Evolutionary conservation across 2,329 filamentous ascomycete genomes (phyloP), one percentile per base, ranked within the genome.

Genomic region (Myriangium duriaei): DNA sequence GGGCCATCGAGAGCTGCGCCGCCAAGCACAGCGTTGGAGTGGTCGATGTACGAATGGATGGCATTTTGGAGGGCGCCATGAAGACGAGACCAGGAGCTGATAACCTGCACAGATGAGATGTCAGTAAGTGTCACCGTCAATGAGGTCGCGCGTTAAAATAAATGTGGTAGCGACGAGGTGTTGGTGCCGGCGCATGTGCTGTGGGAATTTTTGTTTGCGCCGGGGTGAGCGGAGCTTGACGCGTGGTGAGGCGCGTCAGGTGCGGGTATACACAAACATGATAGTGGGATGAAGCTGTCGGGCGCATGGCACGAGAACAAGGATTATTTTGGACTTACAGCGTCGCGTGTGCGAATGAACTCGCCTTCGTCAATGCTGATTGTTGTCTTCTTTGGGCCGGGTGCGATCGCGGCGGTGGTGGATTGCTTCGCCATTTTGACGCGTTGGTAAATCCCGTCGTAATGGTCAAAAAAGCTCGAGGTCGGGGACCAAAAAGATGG

Each of bases 11-110:
- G 52, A 16, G 48, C 45, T 19, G 52, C 51, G 42, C 51, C 54
- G 16, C 78, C 78, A 16, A 94, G 72, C 33, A 93, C 74, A 5
- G 84, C 77, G 58, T 87, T 85, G 50, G 82, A 86, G 67, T 94
- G 85, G 55, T 84, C 80, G 54, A 92, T 74, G 63, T 93, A 94
- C 50, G 87, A 83, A 52, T 76, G 72, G 47, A 82, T 79, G 51
- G 93, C 79, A 42, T 78, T 79, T 53, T 81, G 79, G 55, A 94
- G 77, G 29, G 85, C 73, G 43, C 79, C 76, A 53, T 87, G 76
- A 35, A 95, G 79, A 42, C 79, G 82, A 47, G 79, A 76, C 47
- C 93, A 76, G 40, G 83, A 76, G 53, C 81, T 71, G 50, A 83
- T 74, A 47, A 88, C 76, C 82, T 88, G 56, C 21, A n/a, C 7